Conservation (phyloP, 768 basidiomycete genomes). For the Hebeloma cylindrosporum region DNA sequence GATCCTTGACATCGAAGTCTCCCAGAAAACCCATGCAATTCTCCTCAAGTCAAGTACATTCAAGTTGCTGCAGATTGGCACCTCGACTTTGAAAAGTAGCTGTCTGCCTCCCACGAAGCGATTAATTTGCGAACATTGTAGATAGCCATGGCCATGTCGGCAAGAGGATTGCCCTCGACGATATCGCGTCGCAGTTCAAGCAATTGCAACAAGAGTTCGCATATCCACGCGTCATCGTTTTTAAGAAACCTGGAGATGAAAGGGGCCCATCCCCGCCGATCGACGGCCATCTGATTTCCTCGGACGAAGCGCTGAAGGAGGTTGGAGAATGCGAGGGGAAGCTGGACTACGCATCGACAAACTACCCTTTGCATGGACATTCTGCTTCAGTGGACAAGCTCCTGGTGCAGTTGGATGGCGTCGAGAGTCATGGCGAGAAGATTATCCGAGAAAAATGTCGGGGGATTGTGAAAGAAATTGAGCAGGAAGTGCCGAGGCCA, state of each 20-base stretch:
- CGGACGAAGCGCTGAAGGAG: constrained; percentile 23
- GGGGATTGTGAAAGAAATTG: constrained; percentile 55
- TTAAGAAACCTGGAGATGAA: constrained; percentile 34
- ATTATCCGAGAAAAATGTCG: constrained; percentile 52
- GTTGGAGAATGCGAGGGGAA: constrained; percentile 26
- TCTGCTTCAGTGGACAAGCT: constrained; percentile 61
- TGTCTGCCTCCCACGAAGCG: too few species aligned
- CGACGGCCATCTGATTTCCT: constrained; percentile 20
- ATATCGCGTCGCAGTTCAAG: constrained; percentile 45
- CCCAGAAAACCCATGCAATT: too few species aligned
- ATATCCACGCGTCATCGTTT: constrained; percentile 49
- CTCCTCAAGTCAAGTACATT: too few species aligned
- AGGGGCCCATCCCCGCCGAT: constrained; percentile 27
- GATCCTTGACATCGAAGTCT: too few species aligned
- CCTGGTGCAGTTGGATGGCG: constrained; percentile 64
- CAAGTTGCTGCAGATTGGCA: too few species aligned
- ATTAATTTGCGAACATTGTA: too few species aligned
- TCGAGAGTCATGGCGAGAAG: constrained; percentile 62
- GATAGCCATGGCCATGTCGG: too few species aligned
- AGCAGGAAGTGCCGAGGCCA: constrained; percentile 61
- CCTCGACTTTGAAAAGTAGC: too few species aligned
- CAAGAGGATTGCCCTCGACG: constrained; percentile 40
- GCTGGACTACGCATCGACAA: constrained; percentile 61
- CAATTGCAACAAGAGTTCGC: constrained; percentile 41
- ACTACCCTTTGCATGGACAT: constrained; percentile 62